phyloP scores from a whole-genome alignment of 129 eudicot genomes.

The Dittrichia graveolens region DNA sequence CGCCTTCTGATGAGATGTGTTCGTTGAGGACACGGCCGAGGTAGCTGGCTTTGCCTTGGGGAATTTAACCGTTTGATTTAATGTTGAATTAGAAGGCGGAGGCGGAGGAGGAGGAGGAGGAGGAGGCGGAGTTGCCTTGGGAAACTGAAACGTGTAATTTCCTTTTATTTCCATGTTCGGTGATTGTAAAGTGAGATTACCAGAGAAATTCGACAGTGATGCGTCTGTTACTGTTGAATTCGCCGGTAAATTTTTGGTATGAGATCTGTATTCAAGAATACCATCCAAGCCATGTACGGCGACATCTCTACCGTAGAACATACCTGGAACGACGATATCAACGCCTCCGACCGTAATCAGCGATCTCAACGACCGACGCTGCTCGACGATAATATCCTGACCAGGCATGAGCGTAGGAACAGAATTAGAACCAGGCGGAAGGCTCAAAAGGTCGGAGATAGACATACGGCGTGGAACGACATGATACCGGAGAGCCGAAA shows the following conservation, averaged over 20 bases:
- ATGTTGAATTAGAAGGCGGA: background rate
- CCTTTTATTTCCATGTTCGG: background rate
- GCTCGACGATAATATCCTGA: conserved; percentile 28
- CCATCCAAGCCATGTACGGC: conserved; percentile 66
- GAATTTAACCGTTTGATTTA: conserved; percentile 14
- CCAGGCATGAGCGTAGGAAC: conserved; percentile 43
- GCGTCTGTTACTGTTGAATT: conserved; percentile 16
- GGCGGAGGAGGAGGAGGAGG: background rate
- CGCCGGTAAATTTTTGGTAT: background rate
- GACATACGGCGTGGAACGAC: conserved; percentile 48
- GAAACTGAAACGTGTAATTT: conserved; percentile 32
- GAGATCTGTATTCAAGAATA: conserved; percentile 38
- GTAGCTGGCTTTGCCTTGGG: no score
- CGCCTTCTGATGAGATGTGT: background rate
- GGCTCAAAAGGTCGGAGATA: conserved; percentile 35
- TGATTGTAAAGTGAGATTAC: conserved; percentile 19
- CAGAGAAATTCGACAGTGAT: conserved; percentile 23
- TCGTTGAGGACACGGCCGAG: conserved; percentile 5
- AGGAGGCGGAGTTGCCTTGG: conserved; percentile 11
- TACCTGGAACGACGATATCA: conserved; percentile 44
- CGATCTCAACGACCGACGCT: conserved; percentile 25
- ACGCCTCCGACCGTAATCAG: conserved; percentile 46
- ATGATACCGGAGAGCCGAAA: conserved; percentile 51
- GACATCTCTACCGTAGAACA: conserved; percentile 49
- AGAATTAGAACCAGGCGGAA: conserved; percentile 34